A percentile compares a stretch with the other conserved stretches of the same genome.
Conservation (phyloP, 2,329 filamentous ascomycete species). For the Aspergillus brunneoviolaceus region DNA sequence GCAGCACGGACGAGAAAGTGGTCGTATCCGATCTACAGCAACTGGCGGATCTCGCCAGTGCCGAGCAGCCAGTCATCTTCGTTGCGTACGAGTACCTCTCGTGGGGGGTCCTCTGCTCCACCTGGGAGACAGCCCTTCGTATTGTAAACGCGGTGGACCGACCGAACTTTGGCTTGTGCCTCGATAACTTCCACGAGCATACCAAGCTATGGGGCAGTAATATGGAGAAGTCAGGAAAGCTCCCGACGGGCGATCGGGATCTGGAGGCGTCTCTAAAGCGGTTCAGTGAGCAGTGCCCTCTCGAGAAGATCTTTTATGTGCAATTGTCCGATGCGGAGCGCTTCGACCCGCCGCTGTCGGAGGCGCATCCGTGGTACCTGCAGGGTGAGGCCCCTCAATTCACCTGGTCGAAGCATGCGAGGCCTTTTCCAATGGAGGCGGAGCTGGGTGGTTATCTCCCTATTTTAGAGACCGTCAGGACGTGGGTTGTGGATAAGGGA, state of each 20-base stretch:
- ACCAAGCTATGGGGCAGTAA: constrained; percentile 36
- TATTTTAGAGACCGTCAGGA: constrained; percentile 25
- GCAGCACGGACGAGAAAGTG: constrained; percentile 26
- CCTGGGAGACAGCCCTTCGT: constrained; percentile 34
- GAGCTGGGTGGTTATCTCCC: constrained; percentile 30
- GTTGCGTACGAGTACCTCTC: constrained; percentile 39
- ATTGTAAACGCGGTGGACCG: constrained; percentile 30
- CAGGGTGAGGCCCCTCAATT: constrained; percentile 30
- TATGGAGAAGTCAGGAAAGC: constrained; percentile 23
- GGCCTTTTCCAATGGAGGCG: constrained; percentile 33
- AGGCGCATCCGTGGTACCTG: constrained; percentile 30
- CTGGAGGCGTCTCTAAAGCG: constrained; percentile 26
- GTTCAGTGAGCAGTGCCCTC: constrained; percentile 20
- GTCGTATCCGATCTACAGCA: constrained; percentile 33
- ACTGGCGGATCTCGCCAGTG: constrained; percentile 30
- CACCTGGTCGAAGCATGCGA: constrained; percentile 31
- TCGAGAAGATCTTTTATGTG: constrained; percentile 37
- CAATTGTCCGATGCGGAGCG: constrained; percentile 39
- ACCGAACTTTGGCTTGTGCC: constrained; percentile 39
- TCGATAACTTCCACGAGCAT: constrained; percentile 39
- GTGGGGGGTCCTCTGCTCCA: constrained; percentile 33
- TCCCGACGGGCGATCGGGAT: constrained; percentile 18
- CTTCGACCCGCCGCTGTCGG: constrained; percentile 32
- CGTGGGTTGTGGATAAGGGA: constrained; percentile 31
- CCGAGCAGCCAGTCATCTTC: constrained; percentile 21